A percentile compares a stretch with the other conserved stretches of the same genome.
Evolutionary conservation across 116 monocot genomes (phyloP).

Genomic region (Cymodocea nodosa): DNA sequence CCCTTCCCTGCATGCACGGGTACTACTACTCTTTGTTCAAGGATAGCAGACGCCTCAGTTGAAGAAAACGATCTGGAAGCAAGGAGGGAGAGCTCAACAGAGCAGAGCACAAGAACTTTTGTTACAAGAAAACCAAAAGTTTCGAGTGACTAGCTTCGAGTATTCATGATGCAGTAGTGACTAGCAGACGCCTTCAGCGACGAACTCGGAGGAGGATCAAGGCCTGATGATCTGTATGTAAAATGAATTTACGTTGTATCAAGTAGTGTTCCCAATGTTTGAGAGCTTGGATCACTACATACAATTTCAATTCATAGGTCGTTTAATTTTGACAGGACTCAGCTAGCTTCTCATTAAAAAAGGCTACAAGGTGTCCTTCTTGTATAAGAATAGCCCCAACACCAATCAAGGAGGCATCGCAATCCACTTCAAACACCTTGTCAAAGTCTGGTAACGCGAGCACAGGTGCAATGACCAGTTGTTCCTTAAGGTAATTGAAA

Average conservation of each 20-base stretch:
- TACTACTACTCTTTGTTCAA: too few relatives aligned
- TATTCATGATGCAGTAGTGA: too few relatives aligned
- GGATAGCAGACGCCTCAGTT: too few relatives aligned
- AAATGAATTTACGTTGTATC: not conserved
- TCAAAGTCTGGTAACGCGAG: not conserved
- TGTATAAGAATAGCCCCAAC: not conserved
- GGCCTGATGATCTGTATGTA: not conserved
- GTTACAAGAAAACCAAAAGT: too few relatives aligned
- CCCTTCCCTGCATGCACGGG: too few relatives aligned
- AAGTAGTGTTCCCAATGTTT: not conserved
- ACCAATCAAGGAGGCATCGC: not conserved
- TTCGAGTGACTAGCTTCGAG: too few relatives aligned
- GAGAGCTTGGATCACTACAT: not conserved
- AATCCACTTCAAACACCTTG: not conserved
- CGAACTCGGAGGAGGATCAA: too few relatives aligned
- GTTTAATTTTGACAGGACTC: not conserved
- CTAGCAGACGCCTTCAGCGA: too few relatives aligned
- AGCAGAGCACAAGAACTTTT: too few relatives aligned
- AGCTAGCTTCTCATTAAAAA: not conserved
- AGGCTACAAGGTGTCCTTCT: not conserved
- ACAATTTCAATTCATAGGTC: not conserved
- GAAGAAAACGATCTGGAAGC: too few relatives aligned
- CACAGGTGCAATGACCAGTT: not conserved
- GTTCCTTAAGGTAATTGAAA: not conserved
- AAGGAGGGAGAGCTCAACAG: too few relatives aligned